Evolutionary conservation across 768 basidiomycete species (phyloP).

Genomic region (Rhizopogon roseolus): DNA sequence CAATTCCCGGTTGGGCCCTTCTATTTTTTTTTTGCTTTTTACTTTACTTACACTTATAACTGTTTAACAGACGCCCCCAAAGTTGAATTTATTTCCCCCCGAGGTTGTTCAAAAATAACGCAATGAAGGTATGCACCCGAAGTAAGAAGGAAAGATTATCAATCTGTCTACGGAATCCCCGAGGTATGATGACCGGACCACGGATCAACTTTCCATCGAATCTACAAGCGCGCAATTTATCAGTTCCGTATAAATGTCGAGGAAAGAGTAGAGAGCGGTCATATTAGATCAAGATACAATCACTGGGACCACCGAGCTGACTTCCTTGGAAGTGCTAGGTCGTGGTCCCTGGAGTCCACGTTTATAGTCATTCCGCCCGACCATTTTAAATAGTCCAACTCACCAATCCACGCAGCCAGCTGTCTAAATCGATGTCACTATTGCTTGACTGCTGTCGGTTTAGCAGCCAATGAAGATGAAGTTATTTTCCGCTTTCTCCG

Average conservation of each 20-base stretch:
- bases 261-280: conserved; percentile 33
- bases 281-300: conserved; percentile 91
- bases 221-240: background rate
- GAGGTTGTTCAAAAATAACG: background rate
- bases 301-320: conserved; percentile 46
- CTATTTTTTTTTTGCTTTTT: background rate
- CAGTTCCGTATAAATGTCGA: conserved; percentile 1
- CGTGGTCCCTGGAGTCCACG: conserved; percentile 72
- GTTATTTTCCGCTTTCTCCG: conserved; percentile 29
- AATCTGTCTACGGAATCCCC: background rate
- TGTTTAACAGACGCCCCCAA: too few relatives aligned
- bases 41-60: too few relatives aligned
- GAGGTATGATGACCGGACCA: background rate
- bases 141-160: too few relatives aligned
- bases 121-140: background rate
- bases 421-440: background rate
- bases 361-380: conserved; percentile 59
- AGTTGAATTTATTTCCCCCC: too few relatives aligned
- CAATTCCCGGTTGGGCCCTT: conserved; percentile 53
- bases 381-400: background rate
- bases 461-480: background rate
- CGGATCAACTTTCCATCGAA: background rate
- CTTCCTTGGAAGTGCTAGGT: conserved; percentile 19
- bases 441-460: background rate
- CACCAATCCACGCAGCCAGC: conserved; percentile 5